Evolutionary conservation across 2,329 filamentous ascomycete genomes (phyloP).

Genomic region (Colletotrichum chrysophilum): DNA sequence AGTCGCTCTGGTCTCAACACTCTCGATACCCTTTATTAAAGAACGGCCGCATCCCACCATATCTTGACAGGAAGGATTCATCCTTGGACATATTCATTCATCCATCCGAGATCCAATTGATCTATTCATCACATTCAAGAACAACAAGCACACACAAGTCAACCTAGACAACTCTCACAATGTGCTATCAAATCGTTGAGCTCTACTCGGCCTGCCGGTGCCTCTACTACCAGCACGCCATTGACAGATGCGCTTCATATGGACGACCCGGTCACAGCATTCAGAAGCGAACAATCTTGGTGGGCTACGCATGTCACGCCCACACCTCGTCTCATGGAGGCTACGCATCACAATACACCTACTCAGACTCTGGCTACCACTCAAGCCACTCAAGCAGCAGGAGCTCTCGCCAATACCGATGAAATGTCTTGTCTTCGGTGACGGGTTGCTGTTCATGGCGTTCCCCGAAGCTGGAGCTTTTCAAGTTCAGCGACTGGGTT

Average conservation of each 20-base stretch:
- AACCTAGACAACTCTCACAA: conserved; percentile 41
- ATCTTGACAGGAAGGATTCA: conserved; percentile 18
- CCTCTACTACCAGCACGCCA: conserved; percentile 84
- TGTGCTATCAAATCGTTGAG: conserved; percentile 90
- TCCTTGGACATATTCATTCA: neutral
- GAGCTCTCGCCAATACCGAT: conserved; percentile 49
- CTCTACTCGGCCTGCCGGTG: conserved; percentile 87
- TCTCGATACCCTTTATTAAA: conserved; percentile 14
- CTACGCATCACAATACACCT: conserved; percentile 43
- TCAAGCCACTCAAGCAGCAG: conserved; percentile 52
- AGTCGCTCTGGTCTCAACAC: neutral
- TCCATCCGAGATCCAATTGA: neutral
- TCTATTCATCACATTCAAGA: neutral
- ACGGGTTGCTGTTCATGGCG: conserved; percentile 48
- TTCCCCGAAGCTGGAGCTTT: conserved; percentile 44
- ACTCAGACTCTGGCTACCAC: conserved; percentile 62
- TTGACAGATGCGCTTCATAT: conserved; percentile 81
- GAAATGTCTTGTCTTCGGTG: conserved; percentile 59
- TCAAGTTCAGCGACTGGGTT: conserved; percentile 52
- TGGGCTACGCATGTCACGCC: conserved; percentile 77
- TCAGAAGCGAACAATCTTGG: conserved; percentile 77
- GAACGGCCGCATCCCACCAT: neutral
- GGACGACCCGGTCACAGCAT: conserved; percentile 75
- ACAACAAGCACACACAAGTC: neutral
- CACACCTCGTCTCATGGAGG: conserved; percentile 50